phyloP scores from a whole-genome alignment of 106 monocot genomes.

The Apostasia shenzhenica region DNA sequence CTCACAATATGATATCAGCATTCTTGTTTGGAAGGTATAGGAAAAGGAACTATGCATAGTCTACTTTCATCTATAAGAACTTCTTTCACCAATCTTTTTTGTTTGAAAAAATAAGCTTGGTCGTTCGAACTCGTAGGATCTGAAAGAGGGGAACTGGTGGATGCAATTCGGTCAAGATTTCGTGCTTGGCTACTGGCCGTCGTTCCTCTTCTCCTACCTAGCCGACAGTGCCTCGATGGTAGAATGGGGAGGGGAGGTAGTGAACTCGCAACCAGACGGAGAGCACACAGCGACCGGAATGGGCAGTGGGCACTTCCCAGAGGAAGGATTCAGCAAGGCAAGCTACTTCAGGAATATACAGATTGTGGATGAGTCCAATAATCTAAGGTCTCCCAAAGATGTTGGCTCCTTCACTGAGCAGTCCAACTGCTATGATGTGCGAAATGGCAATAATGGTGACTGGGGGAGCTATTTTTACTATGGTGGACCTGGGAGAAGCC shows the following conservation, averaged over 20 bases:
- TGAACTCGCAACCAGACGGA: conserved; percentile 35
- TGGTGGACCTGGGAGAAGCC: conserved; percentile 49
- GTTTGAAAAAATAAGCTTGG: no score
- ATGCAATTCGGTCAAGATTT: conserved; percentile 46
- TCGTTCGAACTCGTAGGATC: conserved; percentile 20
- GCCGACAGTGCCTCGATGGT: conserved; percentile 38
- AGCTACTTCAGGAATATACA: conserved; percentile 57
- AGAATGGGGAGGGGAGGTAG: conserved; percentile 58
- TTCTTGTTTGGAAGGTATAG: conserved; percentile 62
- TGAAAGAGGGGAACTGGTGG: conserved; percentile 47
- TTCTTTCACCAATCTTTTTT: background rate
- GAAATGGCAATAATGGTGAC: conserved; percentile 30
- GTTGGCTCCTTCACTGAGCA: conserved; percentile 42
- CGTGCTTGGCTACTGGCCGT: conserved; percentile 52
- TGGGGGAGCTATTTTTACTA: conserved; percentile 53
- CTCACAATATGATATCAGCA: conserved; percentile 62
- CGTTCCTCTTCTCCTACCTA: conserved; percentile 39
- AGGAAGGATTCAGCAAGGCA: conserved; percentile 44
- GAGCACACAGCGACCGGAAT: conserved; percentile 48
- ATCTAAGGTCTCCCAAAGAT: conserved; percentile 21
- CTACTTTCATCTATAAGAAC: background rate
- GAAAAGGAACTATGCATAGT: background rate
- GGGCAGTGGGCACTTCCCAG: conserved; percentile 53
- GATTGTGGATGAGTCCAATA: conserved; percentile 44
- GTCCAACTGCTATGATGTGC: conserved; percentile 51